phyloP scores from a whole-genome alignment of 257 asterid species.

The Fraxinus cuspidata region DNA sequence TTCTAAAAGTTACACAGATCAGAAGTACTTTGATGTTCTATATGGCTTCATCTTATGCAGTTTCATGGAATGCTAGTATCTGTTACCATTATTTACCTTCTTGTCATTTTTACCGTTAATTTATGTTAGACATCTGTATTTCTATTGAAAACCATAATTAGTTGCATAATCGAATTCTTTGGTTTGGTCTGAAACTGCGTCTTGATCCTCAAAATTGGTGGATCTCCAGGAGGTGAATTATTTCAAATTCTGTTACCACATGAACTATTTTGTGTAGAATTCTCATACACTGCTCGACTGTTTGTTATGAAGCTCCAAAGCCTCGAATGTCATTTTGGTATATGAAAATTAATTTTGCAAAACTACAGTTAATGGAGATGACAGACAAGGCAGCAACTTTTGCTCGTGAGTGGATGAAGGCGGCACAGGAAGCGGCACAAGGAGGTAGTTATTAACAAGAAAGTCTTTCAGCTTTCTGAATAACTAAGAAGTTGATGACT shows the following conservation, averaged over 20 bases:
- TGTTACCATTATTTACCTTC: neutral
- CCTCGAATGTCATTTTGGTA: conserved; percentile 3
- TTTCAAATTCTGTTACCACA: neutral
- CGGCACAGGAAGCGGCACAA: conserved; percentile 76
- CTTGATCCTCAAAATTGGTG: neutral
- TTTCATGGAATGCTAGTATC: neutral
- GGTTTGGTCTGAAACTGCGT: neutral
- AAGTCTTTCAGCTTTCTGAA: neutral
- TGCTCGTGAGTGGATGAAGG: conserved; percentile 75
- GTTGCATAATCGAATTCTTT: neutral
- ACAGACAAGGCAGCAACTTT: conserved; percentile 59
- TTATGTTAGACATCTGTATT: neutral
- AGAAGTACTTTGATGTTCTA: neutral
- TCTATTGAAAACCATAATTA: too few relatives aligned
- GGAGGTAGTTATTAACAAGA: conserved; percentile 55
- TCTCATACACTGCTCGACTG: neutral
- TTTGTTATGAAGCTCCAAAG: conserved; percentile 9
- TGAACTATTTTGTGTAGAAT: neutral
- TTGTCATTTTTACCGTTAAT: neutral
- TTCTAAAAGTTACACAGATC: neutral
- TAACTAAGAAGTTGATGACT: neutral
- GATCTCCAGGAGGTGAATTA: neutral
- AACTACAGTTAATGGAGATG: conserved; percentile 71
- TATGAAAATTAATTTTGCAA: conserved; percentile 25
- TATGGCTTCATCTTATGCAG: neutral